Evolutionary conservation across 2,329 filamentous ascomycete species (phyloP).

Genomic region (Leptosphaerulina australis): DNA sequence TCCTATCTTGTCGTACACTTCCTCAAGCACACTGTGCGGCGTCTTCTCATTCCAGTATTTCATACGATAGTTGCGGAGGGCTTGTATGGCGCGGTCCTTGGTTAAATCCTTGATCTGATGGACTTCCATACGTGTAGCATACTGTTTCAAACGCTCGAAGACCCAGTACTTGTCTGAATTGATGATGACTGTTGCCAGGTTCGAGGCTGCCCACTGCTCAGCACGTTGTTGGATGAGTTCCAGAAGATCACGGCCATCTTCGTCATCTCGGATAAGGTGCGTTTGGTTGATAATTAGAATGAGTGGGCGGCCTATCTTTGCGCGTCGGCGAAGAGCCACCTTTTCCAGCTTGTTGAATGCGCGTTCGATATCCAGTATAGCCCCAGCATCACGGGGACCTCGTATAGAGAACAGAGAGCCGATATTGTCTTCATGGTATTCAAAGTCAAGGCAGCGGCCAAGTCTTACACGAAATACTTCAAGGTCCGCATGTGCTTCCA

Average conservation of each 20-base stretch:
- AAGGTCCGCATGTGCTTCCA: conserved; percentile 92
- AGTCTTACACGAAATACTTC: conserved; percentile 94
- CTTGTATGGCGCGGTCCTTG: conserved; percentile 76
- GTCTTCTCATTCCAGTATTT: conserved; percentile 74
- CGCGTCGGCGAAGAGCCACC: conserved; percentile 76
- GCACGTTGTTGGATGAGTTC: conserved; percentile 95
- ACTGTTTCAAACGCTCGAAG: conserved; percentile 89
- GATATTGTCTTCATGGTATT: conserved; percentile 98
- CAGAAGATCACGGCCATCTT: conserved; percentile 89
- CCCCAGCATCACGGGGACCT: conserved; percentile 88
- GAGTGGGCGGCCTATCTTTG: conserved; percentile 69
- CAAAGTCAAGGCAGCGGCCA: conserved; percentile 92
- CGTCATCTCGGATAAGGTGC: conserved; percentile 88
- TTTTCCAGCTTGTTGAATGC: conserved; percentile 99
- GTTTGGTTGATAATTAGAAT: conserved; percentile 95
- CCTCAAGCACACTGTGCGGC: conserved; percentile 63
- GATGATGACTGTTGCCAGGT: conserved; percentile 89
- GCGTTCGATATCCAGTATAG: conserved; percentile 91
- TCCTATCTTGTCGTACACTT: conserved; percentile 85
- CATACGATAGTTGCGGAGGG: conserved; percentile 78
- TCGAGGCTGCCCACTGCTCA: conserved; percentile 93
- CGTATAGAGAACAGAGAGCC: conserved; percentile 94
- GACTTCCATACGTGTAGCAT: conserved; percentile 93
- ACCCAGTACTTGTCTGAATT: conserved; percentile 99
- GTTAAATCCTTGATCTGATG: conserved; percentile 83